These are phyloP conservation scores for Ogataea zsoltii DNA, from an alignment of 805 yeast species.

Conservation along the genomic window DNA sequence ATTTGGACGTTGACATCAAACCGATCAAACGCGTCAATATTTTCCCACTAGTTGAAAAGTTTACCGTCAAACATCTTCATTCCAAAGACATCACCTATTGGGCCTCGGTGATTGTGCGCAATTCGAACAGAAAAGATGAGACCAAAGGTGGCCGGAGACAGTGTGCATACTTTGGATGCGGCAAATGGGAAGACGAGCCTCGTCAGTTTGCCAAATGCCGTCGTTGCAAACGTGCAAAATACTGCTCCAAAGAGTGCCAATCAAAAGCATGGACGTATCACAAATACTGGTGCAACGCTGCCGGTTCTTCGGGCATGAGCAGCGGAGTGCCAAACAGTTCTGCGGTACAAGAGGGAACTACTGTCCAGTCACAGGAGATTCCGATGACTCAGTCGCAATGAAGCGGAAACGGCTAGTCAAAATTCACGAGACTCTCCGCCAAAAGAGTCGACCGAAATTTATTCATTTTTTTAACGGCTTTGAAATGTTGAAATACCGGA, in stretches of 20 bases:
- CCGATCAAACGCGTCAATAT: constrained; percentile 60
- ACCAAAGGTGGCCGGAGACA: constrained; percentile 86
- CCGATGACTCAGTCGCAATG: neutral
- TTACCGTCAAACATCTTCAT: constrained; percentile 64
- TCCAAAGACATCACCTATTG: constrained; percentile 87
- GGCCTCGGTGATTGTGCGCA: constrained; percentile 98
- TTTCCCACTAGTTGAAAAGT: constrained; percentile 90
- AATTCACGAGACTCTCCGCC: neutral
- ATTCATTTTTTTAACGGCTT: neutral
- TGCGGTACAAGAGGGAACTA: constrained; percentile 4
- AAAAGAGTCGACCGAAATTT: neutral
- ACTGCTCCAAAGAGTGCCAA: constrained; percentile 92
- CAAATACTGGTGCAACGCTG: constrained; percentile 83
- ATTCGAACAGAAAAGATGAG: constrained; percentile 91
- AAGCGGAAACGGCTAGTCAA: neutral
- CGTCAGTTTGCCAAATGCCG: constrained; percentile 94
- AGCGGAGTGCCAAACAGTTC: constrained; percentile 12
- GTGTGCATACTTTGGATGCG: constrained; percentile 92
- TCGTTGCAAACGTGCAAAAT: constrained; percentile 91
- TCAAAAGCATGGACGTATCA: constrained; percentile 90
- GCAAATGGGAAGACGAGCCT: constrained; percentile 89
- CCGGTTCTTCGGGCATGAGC: constrained; percentile 16
- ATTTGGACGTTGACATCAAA: constrained; percentile 32
- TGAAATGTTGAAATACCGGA: no score
- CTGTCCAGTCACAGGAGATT: neutral